Percentiles rank a stretch among this genome's conserved stretches.
These are phyloP conservation scores for Adiantum capillusveneris DNA, from an alignment of 75 land plant genomes.

Conservation along the genomic window DNA sequence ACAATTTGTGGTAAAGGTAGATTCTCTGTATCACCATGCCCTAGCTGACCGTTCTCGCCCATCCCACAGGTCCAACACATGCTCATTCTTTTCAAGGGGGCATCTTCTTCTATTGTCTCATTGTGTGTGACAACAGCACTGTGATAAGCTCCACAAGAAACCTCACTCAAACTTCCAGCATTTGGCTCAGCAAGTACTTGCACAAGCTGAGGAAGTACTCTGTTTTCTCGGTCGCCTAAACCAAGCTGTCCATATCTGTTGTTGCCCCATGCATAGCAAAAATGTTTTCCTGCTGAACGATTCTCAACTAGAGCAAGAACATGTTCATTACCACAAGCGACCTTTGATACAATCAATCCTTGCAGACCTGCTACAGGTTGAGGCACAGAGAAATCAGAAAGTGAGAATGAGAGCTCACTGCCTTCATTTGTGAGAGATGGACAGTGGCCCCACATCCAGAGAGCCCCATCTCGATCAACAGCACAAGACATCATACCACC, in stretches of 20 bases:
- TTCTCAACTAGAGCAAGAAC: constrained; percentile 56
- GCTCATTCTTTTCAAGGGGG: constrained; percentile 6
- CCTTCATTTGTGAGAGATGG: constrained; percentile 24
- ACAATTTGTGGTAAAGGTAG: constrained; percentile 37
- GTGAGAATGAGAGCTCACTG: constrained; percentile 25
- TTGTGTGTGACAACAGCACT: constrained; percentile 46
- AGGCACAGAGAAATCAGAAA: constrained; percentile 37
- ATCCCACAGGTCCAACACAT: constrained; percentile 86
- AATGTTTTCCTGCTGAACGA: constrained; percentile 17
- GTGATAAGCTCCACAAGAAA: constrained; percentile 77
- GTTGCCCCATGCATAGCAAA: constrained; percentile 68
- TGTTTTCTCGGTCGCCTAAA: constrained; percentile 45
- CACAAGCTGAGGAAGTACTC: constrained; percentile 36
- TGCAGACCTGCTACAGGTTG: constrained; percentile 46
- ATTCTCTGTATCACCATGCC: constrained; percentile 53
- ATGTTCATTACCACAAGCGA: constrained; percentile 88
- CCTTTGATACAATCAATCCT: constrained; percentile 54
- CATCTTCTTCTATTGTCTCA: neutral
- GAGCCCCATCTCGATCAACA: constrained; percentile 55
- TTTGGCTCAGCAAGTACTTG: constrained; percentile 16
- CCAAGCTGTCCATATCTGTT: constrained; percentile 74
- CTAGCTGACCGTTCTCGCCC: constrained; percentile 79
- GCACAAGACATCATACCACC: constrained; percentile 86
- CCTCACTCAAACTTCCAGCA: constrained; percentile 33
- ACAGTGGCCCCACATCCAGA: constrained; percentile 87